Percentiles rank a stretch among this genome's conserved stretches.
Evolutionary conservation across 2,329 filamentous ascomycete genomes (phyloP).

Genomic region (Metarhizium humberi): DNA sequence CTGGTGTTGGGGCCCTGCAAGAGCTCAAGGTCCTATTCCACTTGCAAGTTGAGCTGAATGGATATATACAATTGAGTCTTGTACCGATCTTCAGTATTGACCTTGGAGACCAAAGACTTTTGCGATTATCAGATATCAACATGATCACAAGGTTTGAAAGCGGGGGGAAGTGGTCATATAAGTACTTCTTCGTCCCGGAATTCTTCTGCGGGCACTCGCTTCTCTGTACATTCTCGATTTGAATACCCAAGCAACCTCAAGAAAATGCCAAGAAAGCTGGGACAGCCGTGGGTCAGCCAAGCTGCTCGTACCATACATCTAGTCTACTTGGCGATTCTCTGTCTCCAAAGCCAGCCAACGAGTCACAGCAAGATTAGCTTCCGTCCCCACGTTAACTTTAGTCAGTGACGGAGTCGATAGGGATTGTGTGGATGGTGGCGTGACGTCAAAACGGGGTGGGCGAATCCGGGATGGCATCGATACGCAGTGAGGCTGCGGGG

Average conservation of each 20-base stretch:
- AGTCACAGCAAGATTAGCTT: background rate
- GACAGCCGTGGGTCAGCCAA: constrained; percentile 1
- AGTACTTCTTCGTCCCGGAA: background rate
- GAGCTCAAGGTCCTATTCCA: background rate
- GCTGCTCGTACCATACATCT: background rate
- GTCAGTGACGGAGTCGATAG: background rate
- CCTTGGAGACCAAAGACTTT: background rate
- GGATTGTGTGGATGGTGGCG: background rate
- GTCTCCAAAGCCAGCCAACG: background rate
- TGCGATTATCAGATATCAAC: background rate
- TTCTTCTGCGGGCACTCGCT: background rate
- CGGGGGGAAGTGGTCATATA: background rate
- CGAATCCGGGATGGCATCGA: background rate
- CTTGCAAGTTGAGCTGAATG: background rate
- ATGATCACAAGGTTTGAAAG: background rate
- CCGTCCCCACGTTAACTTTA: background rate
- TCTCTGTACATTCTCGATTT: background rate
- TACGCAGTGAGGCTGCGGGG: background rate
- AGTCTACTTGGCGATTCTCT: constrained; percentile 1
- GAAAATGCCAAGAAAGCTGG: constrained; percentile 3
- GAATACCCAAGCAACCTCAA: background rate
- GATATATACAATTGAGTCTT: background rate
- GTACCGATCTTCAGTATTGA: background rate
- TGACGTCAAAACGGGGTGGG: background rate
- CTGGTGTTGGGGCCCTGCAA: background rate